Conservation (phyloP, 2,329 filamentous ascomycete genomes). For the Colletotrichum filicis region DNA sequence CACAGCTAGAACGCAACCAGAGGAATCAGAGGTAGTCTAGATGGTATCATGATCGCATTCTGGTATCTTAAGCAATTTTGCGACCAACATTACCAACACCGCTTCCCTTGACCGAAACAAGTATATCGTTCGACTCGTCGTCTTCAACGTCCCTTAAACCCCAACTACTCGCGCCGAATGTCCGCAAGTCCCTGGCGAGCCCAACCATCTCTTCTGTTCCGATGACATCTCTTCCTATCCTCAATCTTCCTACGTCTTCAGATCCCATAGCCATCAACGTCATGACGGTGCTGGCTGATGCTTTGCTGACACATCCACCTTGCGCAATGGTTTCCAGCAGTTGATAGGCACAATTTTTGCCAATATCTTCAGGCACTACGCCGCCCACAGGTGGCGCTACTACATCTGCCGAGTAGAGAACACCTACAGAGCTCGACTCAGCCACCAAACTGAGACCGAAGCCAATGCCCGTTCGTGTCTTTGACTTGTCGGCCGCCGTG, state of each 20-base stretch:
- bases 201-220: conserved; percentile 83
- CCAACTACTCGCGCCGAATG: conserved; percentile 93
- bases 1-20: conserved; percentile 31
- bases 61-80: conserved; percentile 73
- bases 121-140: conserved; percentile 76
- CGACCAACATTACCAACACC: conserved; percentile 95
- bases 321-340: conserved; percentile 84
- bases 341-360: conserved; percentile 88
- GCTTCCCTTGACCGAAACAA: conserved; percentile 90
- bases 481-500: conserved; percentile 65
- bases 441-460: conserved; percentile 93
- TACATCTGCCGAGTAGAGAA: conserved; percentile 89
- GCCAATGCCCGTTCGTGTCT: conserved; percentile 82
- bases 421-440: conserved; percentile 84
- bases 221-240: conserved; percentile 83
- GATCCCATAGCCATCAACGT: conserved; percentile 98
- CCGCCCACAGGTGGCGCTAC: conserved; percentile 81
- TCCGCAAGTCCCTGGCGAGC: conserved; percentile 84
- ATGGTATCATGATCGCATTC: conserved; percentile 1
- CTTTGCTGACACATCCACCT: conserved; percentile 82
- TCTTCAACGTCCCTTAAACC: conserved; percentile 81
- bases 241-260: conserved; percentile 90
- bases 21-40: conserved; percentile 30
- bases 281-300: conserved; percentile 79
- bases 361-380: conserved; percentile 88